These are phyloP conservation scores for Kregervanrija fluxuum DNA, from an alignment of 805 yeast genomes.

Conservation along the genomic window DNA sequence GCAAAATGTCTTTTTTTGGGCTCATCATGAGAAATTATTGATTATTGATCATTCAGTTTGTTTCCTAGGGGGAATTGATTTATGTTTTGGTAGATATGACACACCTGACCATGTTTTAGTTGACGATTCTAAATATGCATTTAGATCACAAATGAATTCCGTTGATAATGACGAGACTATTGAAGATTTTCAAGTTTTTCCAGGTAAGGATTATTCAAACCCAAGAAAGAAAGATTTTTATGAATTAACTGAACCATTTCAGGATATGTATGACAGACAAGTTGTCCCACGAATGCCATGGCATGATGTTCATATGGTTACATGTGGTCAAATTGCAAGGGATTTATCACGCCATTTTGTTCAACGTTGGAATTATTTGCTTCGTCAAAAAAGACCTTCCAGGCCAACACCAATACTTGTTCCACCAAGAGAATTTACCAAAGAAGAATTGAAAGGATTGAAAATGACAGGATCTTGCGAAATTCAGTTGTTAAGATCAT, in stretches of 20 bases:
- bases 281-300: constrained; percentile 94
- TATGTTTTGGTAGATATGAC: constrained; percentile 93
- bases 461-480: constrained; percentile 83
- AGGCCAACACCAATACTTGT: constrained; percentile 85
- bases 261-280: constrained; percentile 82
- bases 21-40: constrained; percentile 93
- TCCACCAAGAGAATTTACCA: constrained; percentile 85
- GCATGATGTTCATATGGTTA: constrained; percentile 98
- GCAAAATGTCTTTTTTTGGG: constrained; percentile 95
- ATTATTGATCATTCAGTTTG: constrained; percentile 83
- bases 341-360: constrained; percentile 92
- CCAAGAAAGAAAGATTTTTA: constrained; percentile 87
- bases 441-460: constrained; percentile 56
- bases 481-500: constrained; percentile 80
- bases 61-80: constrained; percentile 91
- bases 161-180: constrained; percentile 19
- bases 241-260: constrained; percentile 77
- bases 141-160: constrained; percentile 14
- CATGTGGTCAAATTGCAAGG: constrained; percentile 89
- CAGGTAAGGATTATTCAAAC: constrained; percentile 96
- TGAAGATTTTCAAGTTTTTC: constrained; percentile 58
- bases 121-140: constrained; percentile 50
- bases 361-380: constrained; percentile 92
- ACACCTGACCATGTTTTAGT: constrained; percentile 89
- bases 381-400: constrained; percentile 92